Evolutionary conservation across 2,329 filamentous ascomycete genomes (phyloP), one percentile per base, ranked within the genome.

Genomic region (Ascochyta rabiei): DNA sequence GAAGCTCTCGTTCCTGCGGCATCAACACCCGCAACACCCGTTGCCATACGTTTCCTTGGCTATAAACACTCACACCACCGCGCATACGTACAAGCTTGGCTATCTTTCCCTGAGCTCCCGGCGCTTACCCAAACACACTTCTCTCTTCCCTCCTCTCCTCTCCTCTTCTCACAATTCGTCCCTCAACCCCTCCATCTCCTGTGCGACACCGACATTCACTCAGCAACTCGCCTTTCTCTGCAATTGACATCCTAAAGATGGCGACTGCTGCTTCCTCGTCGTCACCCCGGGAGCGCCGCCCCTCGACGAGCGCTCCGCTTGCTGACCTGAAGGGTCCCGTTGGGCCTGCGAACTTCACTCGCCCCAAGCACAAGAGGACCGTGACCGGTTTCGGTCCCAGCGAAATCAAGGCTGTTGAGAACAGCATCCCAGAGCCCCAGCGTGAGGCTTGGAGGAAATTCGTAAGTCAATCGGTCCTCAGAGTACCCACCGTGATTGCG

Each of bases 331-430:
- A 90, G 75, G 93, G 92, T 62, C 88, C 90, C 16, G 86, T 97
- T 53, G 89, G 89, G n/a, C 91, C 92, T 35, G 53, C 57, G 15
- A 88, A 88, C 37, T 93, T 96, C 73, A 88, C 89, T 78, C 86
- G 95, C 57, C 95, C 95, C 40, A 99, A 98, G 80, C 95, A 99
- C 81, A 97, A 91, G 82, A 86, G 95, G 65, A 98, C 93, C n/a
- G 90, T 90, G 63, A 99, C 95, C 9, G 95, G 95, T 8, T 95
- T 98, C 72, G 93, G 92, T 30, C 84, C 92, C 24, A 82, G 85
- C 31, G 95, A 99, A 73, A 97, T 97, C 81, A 97, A 96, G 81
- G 89, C 79, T 68, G 91, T 98, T 43, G 93, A 98, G 80, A 91
- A 92, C 81, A 86, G 79, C 57, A 96, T 98, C 71, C 93, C 93